Conservation (phyloP, 164 flowering plant species). For the Liriodendron chinense region DNA sequence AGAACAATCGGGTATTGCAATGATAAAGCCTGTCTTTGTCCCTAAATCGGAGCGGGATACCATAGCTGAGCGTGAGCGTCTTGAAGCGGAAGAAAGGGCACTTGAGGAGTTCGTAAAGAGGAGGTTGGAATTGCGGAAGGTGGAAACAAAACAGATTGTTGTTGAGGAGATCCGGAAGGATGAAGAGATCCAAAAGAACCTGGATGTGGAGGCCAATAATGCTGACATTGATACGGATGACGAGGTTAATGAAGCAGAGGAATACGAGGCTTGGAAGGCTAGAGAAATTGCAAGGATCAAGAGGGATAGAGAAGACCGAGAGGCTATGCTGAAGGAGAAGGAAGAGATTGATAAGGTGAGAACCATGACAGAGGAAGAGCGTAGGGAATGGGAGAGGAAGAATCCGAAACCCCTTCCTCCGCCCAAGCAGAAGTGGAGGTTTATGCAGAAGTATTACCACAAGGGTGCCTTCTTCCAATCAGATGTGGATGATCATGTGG, state of each 20-base stretch:
- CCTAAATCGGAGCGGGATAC: conserved; percentile 87
- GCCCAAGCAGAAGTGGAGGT: conserved; percentile 82
- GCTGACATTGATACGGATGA: conserved; percentile 90
- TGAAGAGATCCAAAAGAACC: conserved; percentile 62
- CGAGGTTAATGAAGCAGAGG: conserved; percentile 90
- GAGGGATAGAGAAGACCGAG: conserved; percentile 82
- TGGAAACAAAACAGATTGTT: conserved; percentile 73
- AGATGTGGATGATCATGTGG: conserved; percentile 49
- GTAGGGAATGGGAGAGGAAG: conserved; percentile 92
- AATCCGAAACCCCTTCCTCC: conserved; percentile 61
- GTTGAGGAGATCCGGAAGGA: conserved; percentile 74
- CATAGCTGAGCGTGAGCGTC: conserved; percentile 77
- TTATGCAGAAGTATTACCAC: conserved; percentile 96
- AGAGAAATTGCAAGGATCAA: conserved; percentile 90
- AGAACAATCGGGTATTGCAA: conserved; percentile 50
- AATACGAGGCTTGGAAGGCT: conserved; percentile 84
- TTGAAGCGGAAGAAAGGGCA: conserved; percentile 74
- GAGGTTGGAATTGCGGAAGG: conserved; percentile 61
- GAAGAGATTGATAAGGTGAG: conserved; percentile 89
- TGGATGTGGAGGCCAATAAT: conserved; percentile 58
- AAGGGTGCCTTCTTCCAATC: conserved; percentile 92
- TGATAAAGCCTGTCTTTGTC: conserved; percentile 86
- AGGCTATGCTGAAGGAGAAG: conserved; percentile 76
- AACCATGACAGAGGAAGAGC: conserved; percentile 89
- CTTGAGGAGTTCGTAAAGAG: conserved; percentile 60